Conservation (phyloP, 768 basidiomycete species). For the Melanogaster broomeanus region DNA sequence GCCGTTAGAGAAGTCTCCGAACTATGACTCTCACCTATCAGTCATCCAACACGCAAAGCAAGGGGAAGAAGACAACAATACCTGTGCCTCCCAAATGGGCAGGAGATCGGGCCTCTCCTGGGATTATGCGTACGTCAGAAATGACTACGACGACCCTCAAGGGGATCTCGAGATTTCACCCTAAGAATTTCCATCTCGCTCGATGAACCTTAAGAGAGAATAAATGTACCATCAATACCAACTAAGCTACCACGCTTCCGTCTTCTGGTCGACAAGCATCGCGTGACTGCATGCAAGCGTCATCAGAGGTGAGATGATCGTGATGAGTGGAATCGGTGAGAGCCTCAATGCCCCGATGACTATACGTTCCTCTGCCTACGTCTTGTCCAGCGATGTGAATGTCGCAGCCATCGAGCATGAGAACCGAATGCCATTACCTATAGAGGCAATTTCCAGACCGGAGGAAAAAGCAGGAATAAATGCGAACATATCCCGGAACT, state of each 20-base stretch:
- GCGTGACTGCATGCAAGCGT: conserved; percentile 56
- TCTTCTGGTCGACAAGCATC: conserved; percentile 88
- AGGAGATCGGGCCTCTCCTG: conserved; percentile 84
- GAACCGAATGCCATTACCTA: conserved; percentile 87
- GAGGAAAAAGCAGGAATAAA: no score
- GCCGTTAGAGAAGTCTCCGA: conserved; percentile 94
- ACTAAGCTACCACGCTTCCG: conserved; percentile 79
- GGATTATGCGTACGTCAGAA: conserved; percentile 45
- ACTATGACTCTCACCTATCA: conserved; percentile 40
- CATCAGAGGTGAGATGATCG: neutral
- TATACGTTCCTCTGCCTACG: conserved; percentile 89
- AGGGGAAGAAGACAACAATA: conserved; percentile 21
- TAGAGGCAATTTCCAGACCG: neutral
- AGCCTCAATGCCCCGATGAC: conserved; percentile 54
- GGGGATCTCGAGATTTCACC: conserved; percentile 58
- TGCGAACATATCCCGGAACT: conserved; percentile 10
- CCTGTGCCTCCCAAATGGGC: conserved; percentile 93
- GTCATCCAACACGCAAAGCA: neutral
- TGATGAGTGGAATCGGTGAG: neutral
- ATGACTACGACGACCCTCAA: neutral
- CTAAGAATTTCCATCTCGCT: conserved; percentile 90
- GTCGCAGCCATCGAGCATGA: conserved; percentile 81
- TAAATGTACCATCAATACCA: conserved; percentile 38
- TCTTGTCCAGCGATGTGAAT: conserved; percentile 93
- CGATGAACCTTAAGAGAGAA: conserved; percentile 67